Base-by-base conservation (phyloP, 768 basidiomycete species). In the Collybiopsis luxurians region DNA sequence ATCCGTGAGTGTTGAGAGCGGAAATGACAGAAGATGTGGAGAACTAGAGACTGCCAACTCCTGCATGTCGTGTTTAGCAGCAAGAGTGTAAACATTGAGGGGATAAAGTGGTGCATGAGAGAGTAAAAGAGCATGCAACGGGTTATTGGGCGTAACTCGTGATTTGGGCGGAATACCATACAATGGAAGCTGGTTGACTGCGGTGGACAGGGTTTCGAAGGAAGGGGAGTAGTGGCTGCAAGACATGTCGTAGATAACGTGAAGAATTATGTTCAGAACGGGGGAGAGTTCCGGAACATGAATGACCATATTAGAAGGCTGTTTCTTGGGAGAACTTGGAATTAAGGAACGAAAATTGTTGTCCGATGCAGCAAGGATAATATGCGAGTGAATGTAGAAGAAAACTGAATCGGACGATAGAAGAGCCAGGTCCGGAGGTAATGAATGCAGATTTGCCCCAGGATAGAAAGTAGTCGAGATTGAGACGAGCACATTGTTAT, bases 391-490 rank as follows among this genome's bases (percentile, higher is more conserved):
- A 5, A 86, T 86, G 64, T 92, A 92, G 78, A 94, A 94, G 70
- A 91, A 90, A 39, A 94, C 89, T 17, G 81, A 79, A 64, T 94
- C 92, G 27, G 83, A 78, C 2, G 89, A 85, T 54, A 91, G 72
- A 49, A 91, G 71, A 61, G 87, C 76, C 43, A 84, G 61, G 66
- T 93, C 87, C 1, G 87, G 83, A 1, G 77, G 75, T n/a, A 78
- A 67, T 0, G 79, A 63, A 34, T 81, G 75, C 59, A 46, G 21
- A 15, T 44, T 53, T 2, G 87, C 83, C 36, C 81, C 84, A 2
- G 90, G 89, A 64, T 81, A 86, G 71, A 92, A 93, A 0, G 89
- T 89, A 26, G 91, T 93, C 15, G 90, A 92, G 34, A 93, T 84
- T 1, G 90, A 90, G 55, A 92, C 86, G 52, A 78, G 72, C 2